Conservation (phyloP, 345 rosid genomes). For the Bruguiera parviflora region DNA sequence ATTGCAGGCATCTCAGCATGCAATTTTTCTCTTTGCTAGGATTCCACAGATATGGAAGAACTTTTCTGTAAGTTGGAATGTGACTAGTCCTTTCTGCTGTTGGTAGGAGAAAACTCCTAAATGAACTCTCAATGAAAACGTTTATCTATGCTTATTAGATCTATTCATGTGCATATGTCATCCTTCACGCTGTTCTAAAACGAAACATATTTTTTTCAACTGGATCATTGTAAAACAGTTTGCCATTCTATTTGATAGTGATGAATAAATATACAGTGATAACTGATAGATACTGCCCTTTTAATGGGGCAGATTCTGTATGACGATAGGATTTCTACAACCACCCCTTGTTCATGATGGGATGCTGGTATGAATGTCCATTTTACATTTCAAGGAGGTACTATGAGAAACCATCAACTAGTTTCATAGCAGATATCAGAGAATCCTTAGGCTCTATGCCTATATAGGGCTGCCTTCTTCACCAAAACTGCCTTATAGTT, state of each 20-base stretch:
- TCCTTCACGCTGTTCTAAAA: background rate
- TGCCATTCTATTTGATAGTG: too few relatives aligned
- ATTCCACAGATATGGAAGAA: slow-evolving; percentile 94
- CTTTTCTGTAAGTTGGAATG: slow-evolving; percentile 54
- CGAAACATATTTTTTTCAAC: background rate
- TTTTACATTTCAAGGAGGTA: too few relatives aligned
- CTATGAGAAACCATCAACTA: too few relatives aligned
- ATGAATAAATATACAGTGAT: too few relatives aligned
- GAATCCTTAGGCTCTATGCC: background rate
- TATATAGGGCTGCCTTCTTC: background rate
- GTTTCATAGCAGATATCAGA: background rate
- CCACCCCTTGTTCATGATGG: too few relatives aligned
- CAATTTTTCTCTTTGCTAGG: slow-evolving; percentile 81
- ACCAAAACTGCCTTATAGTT: background rate
- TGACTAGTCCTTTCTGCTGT: background rate
- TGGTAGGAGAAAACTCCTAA: background rate
- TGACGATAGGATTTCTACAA: too few relatives aligned
- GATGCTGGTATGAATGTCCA: too few relatives aligned
- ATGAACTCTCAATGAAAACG: background rate
- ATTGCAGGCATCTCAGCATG: slow-evolving; percentile 93
- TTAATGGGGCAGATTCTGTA: too few relatives aligned
- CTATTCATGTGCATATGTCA: background rate
- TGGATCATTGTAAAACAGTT: background rate
- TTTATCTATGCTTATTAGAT: background rate
- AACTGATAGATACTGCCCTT: too few relatives aligned